A percentile compares a stretch with the other conserved stretches of the same genome.
Conservation (phyloP, 495 filamentous ascomycete genomes). For the Astrothelium subdiscretum region DNA sequence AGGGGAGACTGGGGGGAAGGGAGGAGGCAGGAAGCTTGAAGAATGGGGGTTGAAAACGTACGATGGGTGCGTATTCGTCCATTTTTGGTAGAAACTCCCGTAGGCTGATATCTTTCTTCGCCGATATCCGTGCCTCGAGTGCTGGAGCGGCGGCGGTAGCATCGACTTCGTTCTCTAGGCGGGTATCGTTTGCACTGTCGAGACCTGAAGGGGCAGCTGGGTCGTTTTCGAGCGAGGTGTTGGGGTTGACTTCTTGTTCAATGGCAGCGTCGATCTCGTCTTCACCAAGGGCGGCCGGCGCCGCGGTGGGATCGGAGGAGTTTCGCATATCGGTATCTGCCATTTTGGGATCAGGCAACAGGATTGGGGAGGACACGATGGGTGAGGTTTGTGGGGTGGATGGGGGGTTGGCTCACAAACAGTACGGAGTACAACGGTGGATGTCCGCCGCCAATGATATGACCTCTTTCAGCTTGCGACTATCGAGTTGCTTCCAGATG, state of each 20-base stretch:
- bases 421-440: no score
- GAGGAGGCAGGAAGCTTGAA: not conserved
- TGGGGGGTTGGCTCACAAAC: no score
- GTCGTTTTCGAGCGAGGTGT: slow-evolving; percentile 4
- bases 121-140: slow-evolving; percentile 42
- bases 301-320: not conserved
- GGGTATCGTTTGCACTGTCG: slow-evolving; percentile 19
- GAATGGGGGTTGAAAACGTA: slow-evolving; percentile 34
- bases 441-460: not conserved
- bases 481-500: not conserved
- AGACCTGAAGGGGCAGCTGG: slow-evolving; percentile 19
- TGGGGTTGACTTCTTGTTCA: slow-evolving; percentile 15
- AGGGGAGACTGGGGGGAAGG: not conserved
- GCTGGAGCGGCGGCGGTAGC: slow-evolving; percentile 4
- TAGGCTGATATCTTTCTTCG: slow-evolving; percentile 79
- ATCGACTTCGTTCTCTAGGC: not conserved
- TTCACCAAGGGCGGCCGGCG: not conserved
- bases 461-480: not conserved
- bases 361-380: not conserved
- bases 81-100: slow-evolving; percentile 89
- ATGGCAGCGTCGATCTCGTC: slow-evolving; percentile 22
- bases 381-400: not conserved
- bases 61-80: slow-evolving; percentile 97
- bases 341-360: not conserved
- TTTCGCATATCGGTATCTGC: not conserved